A percentile compares a stretch with the other conserved stretches of the same genome.
Evolutionary conservation across 768 basidiomycete genomes (phyloP).

Genomic region (Imleria badia): DNA sequence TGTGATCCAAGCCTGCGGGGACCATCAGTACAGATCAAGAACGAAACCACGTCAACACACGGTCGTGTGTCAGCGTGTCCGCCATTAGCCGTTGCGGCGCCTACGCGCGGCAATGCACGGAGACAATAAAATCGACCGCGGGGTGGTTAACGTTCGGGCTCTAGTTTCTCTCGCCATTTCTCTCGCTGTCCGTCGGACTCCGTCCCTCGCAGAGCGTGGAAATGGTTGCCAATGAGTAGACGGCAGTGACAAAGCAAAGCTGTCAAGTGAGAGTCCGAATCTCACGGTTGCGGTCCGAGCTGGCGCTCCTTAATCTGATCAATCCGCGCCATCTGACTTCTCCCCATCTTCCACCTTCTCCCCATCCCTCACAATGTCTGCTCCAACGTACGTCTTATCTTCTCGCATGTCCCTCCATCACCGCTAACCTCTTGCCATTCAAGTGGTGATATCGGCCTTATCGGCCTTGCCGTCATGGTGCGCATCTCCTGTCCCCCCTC

Average conservation of each 20-base stretch:
- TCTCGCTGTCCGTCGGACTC: background rate
- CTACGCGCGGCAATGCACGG: conserved; percentile 8
- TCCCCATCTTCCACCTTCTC: conserved; percentile 31
- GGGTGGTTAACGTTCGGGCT: too few species aligned
- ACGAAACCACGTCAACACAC: conserved; percentile 1
- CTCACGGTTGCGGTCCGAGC: conserved; percentile 19
- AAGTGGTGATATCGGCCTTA: conserved; percentile 97
- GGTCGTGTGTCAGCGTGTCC: background rate
- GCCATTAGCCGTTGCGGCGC: background rate
- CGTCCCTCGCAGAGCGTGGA: background rate
- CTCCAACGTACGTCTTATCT: conserved; percentile 47
- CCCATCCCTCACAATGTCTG: conserved; percentile 39
- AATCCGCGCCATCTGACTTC: conserved; percentile 32
- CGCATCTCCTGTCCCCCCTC: conserved; percentile 22
- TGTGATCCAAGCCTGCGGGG: conserved; percentile 11
- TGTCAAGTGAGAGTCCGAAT: too few species aligned
- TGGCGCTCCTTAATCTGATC: conserved; percentile 25
- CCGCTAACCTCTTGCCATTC: conserved; percentile 18
- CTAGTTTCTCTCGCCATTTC: conserved; percentile 1
- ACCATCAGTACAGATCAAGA: conserved; percentile 11
- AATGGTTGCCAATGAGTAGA: background rate
- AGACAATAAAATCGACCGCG: conserved; percentile 2
- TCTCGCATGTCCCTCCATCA: conserved; percentile 3
- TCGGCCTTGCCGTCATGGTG: conserved; percentile 99
- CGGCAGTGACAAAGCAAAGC: background rate